Base-by-base conservation (phyloP, 2,329 filamentous ascomycete species). In the Grosmannia clavigera region DNA sequence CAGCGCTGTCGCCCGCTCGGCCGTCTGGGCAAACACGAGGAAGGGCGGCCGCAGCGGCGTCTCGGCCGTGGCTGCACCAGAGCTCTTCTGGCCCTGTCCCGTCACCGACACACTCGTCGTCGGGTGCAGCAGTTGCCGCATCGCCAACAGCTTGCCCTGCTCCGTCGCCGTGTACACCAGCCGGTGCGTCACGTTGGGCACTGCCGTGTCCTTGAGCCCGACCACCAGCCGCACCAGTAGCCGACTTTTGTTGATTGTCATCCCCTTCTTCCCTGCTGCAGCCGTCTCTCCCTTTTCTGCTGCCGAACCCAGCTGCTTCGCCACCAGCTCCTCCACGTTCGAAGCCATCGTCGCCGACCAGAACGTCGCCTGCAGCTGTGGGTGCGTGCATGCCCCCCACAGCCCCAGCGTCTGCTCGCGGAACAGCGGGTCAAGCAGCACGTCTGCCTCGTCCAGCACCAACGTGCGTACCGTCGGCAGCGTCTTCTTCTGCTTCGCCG, bases 301-400 rank as follows among this genome's bases (percentile, higher is more conserved):
- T 16, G 29, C 53, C 10, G 78, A 73, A 48, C 78, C 74, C 57
- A 94, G 81, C 16, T 85, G 86, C n/a, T 83, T 81, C 7, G 81
- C 81, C 55, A 90, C 82, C 9, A 96, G 77, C 25, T 85, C 78
- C 74, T 99, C 94, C 51, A 97, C 88, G 66, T 87, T 94, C 19
- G 92, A 96, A 3, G 89, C 90, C 86, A 99, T 96, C 0, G 94
- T 99, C 16, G 94, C 94, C 16, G 94, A 97, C 91, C 92, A 99
- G 62, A 95, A 85, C 11, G 88, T 90, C 3, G 90, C 79, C 29
- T 85, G 82, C 10, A 97, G 76, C n/a, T 79, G 73, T 3, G 82
- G 77, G 65, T 86, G 85, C 2, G 78, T 84, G 71, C 92, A 92
- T 3, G 88, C 82, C 51, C 83, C 81, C 91, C 92, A 96, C 63